Conservation (phyloP, 441 rosid species). For the Cnidoscolus chayamansa region DNA sequence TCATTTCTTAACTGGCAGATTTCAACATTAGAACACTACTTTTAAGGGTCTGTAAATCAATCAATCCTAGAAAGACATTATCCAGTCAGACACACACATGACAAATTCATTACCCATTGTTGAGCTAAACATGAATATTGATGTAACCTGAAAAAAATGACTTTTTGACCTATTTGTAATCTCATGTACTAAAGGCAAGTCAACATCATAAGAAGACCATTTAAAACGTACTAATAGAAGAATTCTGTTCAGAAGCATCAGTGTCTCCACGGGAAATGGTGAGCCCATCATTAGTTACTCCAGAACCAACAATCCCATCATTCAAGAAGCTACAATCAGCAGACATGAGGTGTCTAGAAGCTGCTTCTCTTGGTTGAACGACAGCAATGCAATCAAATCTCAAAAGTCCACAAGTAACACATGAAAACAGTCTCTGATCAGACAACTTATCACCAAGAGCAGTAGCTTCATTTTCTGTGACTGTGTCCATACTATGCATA, state of each 20-base stretch:
- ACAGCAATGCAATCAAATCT: slow-evolving; percentile 85
- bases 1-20: neutral
- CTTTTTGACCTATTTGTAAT: slow-evolving; percentile 13
- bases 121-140: neutral
- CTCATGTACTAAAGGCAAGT: slow-evolving; percentile 9
- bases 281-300: slow-evolving; percentile 33
- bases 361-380: slow-evolving; percentile 78
- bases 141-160: neutral
- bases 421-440: slow-evolving; percentile 87
- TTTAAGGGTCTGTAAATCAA: neutral
- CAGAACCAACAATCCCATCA: slow-evolving; percentile 74
- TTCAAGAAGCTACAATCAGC: slow-evolving; percentile 90
- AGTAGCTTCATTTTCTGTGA: slow-evolving; percentile 29
- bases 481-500: slow-evolving; percentile 17
- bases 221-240: slow-evolving; percentile 43
- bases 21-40: slow-evolving; percentile 9
- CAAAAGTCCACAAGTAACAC: slow-evolving; percentile 90
- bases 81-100: neutral
- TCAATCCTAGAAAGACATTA: slow-evolving; percentile 10
- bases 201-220: slow-evolving; percentile 12
- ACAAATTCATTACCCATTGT: neutral
- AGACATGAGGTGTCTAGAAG: slow-evolving; percentile 82
- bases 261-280: slow-evolving; percentile 28
- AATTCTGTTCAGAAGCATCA: slow-evolving; percentile 36
- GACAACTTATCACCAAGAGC: slow-evolving; percentile 55